A percentile compares a stretch with the other conserved stretches of the same genome.
Conservation (phyloP, 176 grass and related monocot species). For the Oryza glaberrima region DNA sequence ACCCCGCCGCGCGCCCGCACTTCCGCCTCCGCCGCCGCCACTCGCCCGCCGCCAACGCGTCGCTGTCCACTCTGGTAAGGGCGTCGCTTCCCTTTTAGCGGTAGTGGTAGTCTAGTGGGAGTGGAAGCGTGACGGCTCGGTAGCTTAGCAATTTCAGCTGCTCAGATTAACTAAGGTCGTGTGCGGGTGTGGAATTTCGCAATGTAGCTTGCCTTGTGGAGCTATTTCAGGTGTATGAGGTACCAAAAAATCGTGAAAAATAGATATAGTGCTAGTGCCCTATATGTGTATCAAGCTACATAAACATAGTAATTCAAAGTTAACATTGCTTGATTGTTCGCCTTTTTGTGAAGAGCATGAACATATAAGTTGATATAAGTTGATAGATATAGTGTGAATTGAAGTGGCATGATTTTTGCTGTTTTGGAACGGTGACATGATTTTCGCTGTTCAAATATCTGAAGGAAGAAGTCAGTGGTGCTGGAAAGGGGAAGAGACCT, state of each 20-base stretch:
- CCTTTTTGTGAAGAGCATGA: background rate
- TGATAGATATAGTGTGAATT: constrained; percentile 6
- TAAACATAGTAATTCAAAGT: background rate
- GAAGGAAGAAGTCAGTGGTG: constrained; percentile 45
- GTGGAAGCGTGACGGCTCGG: background rate
- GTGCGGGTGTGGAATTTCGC: background rate
- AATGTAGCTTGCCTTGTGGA: background rate
- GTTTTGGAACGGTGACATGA: background rate
- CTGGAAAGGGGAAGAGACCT: constrained; percentile 45
- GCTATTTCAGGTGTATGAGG: background rate
- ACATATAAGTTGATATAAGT: background rate
- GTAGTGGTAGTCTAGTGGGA: background rate
- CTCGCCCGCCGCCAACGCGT: constrained; percentile 23
- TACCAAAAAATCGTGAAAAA: background rate
- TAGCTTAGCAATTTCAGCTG: background rate
- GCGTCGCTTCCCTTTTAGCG: background rate
- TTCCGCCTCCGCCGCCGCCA: constrained; percentile 52
- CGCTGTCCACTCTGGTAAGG: constrained; percentile 51
- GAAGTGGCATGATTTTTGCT: background rate
- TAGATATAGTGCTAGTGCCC: background rate
- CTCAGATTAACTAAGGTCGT: background rate
- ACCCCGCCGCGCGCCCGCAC: constrained; percentile 51
- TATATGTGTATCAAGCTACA: background rate
- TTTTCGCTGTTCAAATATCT: constrained; percentile 34
- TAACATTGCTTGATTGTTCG: background rate